These are phyloP conservation scores for Hypoxylon intermedium DNA, from an alignment of 495 filamentous ascomycete genomes.

Conservation along the genomic window DNA sequence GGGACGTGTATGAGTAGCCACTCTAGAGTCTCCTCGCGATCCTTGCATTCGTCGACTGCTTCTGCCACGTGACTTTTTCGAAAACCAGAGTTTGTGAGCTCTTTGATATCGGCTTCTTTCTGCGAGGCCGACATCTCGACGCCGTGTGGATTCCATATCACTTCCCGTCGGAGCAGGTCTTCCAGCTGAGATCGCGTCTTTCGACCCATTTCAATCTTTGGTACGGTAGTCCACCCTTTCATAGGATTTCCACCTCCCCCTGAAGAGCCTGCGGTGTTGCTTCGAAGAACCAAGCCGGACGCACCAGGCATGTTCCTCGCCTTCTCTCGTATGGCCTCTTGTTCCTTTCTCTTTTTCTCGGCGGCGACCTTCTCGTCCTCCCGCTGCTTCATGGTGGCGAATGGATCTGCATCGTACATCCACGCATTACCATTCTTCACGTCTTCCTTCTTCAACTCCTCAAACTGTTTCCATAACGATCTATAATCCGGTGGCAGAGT, in stretches of 20 bases:
- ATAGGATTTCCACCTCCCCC: constrained; percentile 45
- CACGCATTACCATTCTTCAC: constrained; percentile 77
- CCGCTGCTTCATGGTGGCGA: constrained; percentile 76
- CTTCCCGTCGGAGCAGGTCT: constrained; percentile 72
- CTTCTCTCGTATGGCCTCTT: constrained; percentile 67
- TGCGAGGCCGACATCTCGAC: constrained; percentile 67
- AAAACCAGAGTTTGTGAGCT: constrained; percentile 79
- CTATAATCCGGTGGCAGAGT: constrained; percentile 90
- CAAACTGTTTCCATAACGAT: constrained; percentile 88
- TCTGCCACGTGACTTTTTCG: constrained; percentile 87
- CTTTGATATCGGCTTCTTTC: constrained; percentile 68
- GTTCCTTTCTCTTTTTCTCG: constrained; percentile 74
- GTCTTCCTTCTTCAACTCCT: constrained; percentile 77
- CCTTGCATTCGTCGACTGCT: constrained; percentile 83
- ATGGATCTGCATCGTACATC: constrained; percentile 97
- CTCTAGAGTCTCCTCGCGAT: constrained; percentile 86
- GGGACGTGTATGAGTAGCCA: constrained; percentile 97
- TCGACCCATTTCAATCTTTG: constrained; percentile 90
- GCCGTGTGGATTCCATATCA: constrained; percentile 84
- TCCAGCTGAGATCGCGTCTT: constrained; percentile 80
- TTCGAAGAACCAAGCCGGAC: constrained; percentile 48
- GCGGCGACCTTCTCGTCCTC: constrained; percentile 74
- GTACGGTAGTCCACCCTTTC: constrained; percentile 83
- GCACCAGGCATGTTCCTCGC: constrained; percentile 61
- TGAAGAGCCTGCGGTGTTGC: constrained; percentile 37